Base-by-base conservation (phyloP, 2,329 filamentous ascomycete genomes). In the Sporothrix pseudoabietina region DNA sequence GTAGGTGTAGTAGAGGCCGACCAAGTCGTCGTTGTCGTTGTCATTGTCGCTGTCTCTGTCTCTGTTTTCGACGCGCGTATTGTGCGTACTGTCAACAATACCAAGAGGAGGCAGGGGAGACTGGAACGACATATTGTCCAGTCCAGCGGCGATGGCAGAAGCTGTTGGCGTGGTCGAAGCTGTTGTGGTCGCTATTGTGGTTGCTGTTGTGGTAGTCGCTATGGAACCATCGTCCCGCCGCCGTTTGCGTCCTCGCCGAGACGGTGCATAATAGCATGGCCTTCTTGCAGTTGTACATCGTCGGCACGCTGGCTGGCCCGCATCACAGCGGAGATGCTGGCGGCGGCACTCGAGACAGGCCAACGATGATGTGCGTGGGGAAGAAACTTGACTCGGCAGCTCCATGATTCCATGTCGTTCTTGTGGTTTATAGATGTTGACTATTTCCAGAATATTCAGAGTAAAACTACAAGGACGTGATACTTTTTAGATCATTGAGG, bases 1-100 rank as follows among this genome's bases (percentile, higher is more conserved):
- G 32, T 72, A 39, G 35, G 47, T n/a, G 39, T 71, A 73, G 57
- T 73, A 73, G 41, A 73, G 57, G 57, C 71, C 69, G 55, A 73
- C 52, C 12, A 73, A 44, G 52, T 19, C 47, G 41, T 71, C 57
- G 35, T 55, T 30, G 32, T 69, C 47, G 8, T n/a, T 35, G 26
- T 26, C 39, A 1, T 9, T 44, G 41, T 14, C 57, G 35, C 65
- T 30, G 32, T 69, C 47, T 44, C 65, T 30, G 32, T 69, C 47
- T 44, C 41, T 44, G 41, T 14, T 14, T 10, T 44, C 41, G 12
- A 44, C 41, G 7, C 6, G 6, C 12, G 41, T 3, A 14, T 44
- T 12, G 7, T 9, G 6, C 12, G 41, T 3, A 3, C 12, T 12
- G 9, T 44, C 41, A 14, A 44, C 41, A 44, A 44, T 12, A 44